Evolutionary conservation across 768 basidiomycete genomes (phyloP).

Genomic region (Podaxis sp.): DNA sequence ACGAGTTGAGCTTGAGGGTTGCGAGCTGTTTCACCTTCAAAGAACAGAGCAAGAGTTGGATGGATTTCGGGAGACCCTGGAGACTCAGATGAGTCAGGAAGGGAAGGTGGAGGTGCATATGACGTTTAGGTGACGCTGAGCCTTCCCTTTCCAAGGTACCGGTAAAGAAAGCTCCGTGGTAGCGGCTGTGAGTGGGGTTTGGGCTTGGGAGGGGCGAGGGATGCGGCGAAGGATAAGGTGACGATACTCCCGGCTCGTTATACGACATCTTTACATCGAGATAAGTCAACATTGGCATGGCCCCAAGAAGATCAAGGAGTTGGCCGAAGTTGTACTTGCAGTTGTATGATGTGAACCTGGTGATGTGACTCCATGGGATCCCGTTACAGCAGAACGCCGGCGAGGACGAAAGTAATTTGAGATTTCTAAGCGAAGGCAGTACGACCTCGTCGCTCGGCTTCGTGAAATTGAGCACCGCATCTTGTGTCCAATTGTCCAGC

Average conservation of each 20-base stretch:
- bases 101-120: conserved; percentile 8
- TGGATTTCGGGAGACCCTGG: conserved; percentile 11
- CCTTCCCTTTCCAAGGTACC: neutral
- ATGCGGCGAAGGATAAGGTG: conserved; percentile 11
- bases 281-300: conserved; percentile 11
- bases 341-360: conserved; percentile 9
- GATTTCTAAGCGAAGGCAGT: neutral
- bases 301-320: conserved; percentile 12
- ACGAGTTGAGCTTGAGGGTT: conserved; percentile 9
- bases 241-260: conserved; percentile 10
- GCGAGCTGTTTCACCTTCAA: conserved; percentile 7
- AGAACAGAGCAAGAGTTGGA: conserved; percentile 6
- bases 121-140: conserved; percentile 8
- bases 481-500: conserved; percentile 12
- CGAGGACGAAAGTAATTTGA: conserved; percentile 9
- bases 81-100: conserved; percentile 11
- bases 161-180: neutral
- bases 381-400: conserved; percentile 10
- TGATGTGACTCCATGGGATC: conserved; percentile 9
- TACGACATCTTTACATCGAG: conserved; percentile 12
- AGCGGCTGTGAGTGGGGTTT: neutral
- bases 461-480: conserved; percentile 3
- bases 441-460: neutral
- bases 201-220: conserved; percentile 9
- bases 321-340: conserved; percentile 12